Conservation (phyloP, 495 filamentous ascomycete genomes). For the Lepraria neglecta region DNA sequence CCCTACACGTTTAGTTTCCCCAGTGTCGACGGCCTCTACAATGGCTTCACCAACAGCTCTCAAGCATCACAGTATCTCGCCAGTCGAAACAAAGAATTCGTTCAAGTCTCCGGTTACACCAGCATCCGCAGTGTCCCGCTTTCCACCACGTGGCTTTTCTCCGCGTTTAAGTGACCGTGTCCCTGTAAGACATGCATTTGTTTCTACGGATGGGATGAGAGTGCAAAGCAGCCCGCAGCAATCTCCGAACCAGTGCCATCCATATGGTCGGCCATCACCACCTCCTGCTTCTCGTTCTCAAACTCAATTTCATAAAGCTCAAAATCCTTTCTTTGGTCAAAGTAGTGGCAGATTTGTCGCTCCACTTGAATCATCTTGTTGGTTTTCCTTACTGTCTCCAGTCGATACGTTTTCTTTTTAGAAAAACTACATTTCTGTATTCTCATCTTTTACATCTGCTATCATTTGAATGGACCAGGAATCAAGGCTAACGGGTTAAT, state of each 20-base stretch:
- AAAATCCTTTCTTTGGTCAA: slow-evolving; percentile 50
- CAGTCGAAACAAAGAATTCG: slow-evolving; percentile 30
- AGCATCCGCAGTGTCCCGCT: slow-evolving; percentile 42
- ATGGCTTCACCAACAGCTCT: slow-evolving; percentile 26
- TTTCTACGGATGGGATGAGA: slow-evolving; percentile 5
- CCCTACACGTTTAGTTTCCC: slow-evolving; percentile 32
- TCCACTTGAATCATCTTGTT: slow-evolving; percentile 57
- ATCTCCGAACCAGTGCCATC: slow-evolving; percentile 2
- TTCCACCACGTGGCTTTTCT: slow-evolving; percentile 21
- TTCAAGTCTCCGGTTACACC: slow-evolving; percentile 49
- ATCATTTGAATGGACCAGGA: background rate
- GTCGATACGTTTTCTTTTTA: slow-evolving; percentile 17
- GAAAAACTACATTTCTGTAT: slow-evolving; percentile 8
- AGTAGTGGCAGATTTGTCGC: slow-evolving; percentile 55
- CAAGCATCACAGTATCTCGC: slow-evolving; percentile 7
- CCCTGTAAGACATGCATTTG: background rate
- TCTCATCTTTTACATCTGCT: background rate
- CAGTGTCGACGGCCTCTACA: slow-evolving; percentile 27
- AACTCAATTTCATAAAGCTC: slow-evolving; percentile 26
- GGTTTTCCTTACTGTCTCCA: slow-evolving; percentile 46
- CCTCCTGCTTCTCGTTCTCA: slow-evolving; percentile 25
- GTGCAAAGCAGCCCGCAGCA: slow-evolving; percentile 1
- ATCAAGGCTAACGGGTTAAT: slow-evolving; percentile 14
- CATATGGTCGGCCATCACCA: background rate
- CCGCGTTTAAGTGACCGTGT: slow-evolving; percentile 1